Base-by-base conservation (phyloP, 164 flowering plant species). In the Cinnamomum chago region DNA sequence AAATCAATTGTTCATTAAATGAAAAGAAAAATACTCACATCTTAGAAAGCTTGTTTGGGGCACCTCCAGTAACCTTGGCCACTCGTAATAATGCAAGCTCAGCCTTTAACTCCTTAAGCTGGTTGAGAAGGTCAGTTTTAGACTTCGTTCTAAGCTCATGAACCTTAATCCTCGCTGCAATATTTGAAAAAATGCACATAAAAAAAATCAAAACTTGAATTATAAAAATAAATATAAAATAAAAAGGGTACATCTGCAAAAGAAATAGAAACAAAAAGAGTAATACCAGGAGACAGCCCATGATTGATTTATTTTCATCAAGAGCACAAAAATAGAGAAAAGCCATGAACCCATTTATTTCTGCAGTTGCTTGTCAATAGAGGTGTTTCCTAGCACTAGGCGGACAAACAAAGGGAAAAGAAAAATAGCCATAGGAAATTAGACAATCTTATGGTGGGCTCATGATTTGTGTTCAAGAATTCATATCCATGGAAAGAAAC, bases 51-150 rank as follows among this genome's bases (percentile, higher is more conserved):
- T 90, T 90, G 89, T 90, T 90, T 0, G 90, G 87, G 2, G 95
- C 92, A 51, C 92, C 92, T 2, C 92, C 90, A 35, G 95, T 89
- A 79, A 89, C 95, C 85, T 90, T 90, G 62, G 92, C 90, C 66
- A 90, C 92, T 24, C 90, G 90, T 52, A 90, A 88, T 67, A 89
- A 85, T 3, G 95, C 81, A 33, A 90, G 93, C 83, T 90, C 92
- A 0, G 90, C 85, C 78, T 90, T 90, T 73, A 88, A 82, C 22
- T 90, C 95, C 83, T 89, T 88, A 71, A 90, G 74, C 82, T 90
- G 93, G 64, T 7, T 72, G 81, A 84, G 74, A 23, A 89, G 84
- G 1, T 89, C 92, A 0, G 84, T 67, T 79, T 88, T 90, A 2
- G 88, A 68, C 71, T 89, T 90, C 65, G 76, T 77, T 23, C 90